These are phyloP conservation scores for Mangifera indica DNA, from an alignment of 345 rosid species.

Conservation along the genomic window DNA sequence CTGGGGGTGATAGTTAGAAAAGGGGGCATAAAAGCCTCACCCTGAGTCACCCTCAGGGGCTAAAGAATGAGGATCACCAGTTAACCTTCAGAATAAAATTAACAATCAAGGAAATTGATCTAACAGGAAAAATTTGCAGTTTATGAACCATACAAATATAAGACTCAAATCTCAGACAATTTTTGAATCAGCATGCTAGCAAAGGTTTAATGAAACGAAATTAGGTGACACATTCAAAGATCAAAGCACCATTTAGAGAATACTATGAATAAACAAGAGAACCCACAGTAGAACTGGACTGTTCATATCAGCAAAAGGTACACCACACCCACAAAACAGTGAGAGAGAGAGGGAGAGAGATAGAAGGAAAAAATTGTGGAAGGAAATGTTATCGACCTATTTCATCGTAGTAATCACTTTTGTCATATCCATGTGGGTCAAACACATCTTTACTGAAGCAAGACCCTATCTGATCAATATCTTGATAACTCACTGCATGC, in stretches of 20 bases:
- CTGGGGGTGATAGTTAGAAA: no score
- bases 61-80: neutral
- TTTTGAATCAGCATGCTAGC: neutral
- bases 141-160: neutral
- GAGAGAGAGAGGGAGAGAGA: neutral
- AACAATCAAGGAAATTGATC: neutral
- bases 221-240: neutral
- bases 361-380: neutral
- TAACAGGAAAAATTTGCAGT: neutral
- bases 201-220: neutral
- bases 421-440: slow-evolving; percentile 90
- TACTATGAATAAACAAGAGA: neutral
- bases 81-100: neutral
- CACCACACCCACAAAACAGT: neutral
- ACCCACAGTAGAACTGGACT: neutral
- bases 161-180: neutral
- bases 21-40: no score
- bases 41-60: no score
- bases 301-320: neutral
- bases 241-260: slow-evolving; percentile 3
- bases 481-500: slow-evolving; percentile 92
- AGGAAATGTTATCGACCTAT: slow-evolving; percentile 53
- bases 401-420: slow-evolving; percentile 72
- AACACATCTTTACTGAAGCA: slow-evolving; percentile 92
- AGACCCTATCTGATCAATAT: slow-evolving; percentile 88